Conservation (phyloP, 2,329 filamentous ascomycete species). For the Aspergillus arachidicola region DNA sequence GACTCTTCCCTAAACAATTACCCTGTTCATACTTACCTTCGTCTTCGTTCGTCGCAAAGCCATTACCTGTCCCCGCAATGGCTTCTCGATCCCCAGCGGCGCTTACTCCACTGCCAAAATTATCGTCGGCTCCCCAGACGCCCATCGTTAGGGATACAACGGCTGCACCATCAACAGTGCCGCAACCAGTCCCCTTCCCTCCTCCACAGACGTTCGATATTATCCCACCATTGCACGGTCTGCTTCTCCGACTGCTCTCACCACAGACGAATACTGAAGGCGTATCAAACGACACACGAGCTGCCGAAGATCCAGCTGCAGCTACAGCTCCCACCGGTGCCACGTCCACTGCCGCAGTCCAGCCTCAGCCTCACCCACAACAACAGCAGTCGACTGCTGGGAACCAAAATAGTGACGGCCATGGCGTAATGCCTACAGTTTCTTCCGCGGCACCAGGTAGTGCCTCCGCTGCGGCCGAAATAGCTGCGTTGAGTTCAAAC, state of each 20-base stretch:
- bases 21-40: slow-evolving; percentile 8
- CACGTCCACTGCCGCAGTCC: slow-evolving; percentile 14
- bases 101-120: slow-evolving; percentile 47
- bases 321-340: slow-evolving; percentile 25
- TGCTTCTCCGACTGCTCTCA: slow-evolving; percentile 73
- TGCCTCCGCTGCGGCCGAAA: slow-evolving; percentile 24
- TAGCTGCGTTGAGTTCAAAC: slow-evolving; percentile 28
- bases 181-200: slow-evolving; percentile 60
- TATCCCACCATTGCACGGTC: slow-evolving; percentile 75
- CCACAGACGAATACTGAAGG: slow-evolving; percentile 43
- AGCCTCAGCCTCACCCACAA: slow-evolving; percentile 27
- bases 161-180: slow-evolving; percentile 38
- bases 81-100: slow-evolving; percentile 37
- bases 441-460: slow-evolving; percentile 34
- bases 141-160: slow-evolving; percentile 32
- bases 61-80: slow-evolving; percentile 33
- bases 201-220: slow-evolving; percentile 83
- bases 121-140: slow-evolving; percentile 37
- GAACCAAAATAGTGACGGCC: slow-evolving; percentile 30
- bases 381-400: slow-evolving; percentile 30
- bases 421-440: slow-evolving; percentile 28
- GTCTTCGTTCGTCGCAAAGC: not conserved
- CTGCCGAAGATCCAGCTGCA: slow-evolving; percentile 26
- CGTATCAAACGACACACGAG: slow-evolving; percentile 35
- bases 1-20: slow-evolving; percentile 40